These are phyloP conservation scores for Epichloe sp. DNA, from an alignment of 2,329 filamentous ascomycete genomes.

Conservation along the genomic window DNA sequence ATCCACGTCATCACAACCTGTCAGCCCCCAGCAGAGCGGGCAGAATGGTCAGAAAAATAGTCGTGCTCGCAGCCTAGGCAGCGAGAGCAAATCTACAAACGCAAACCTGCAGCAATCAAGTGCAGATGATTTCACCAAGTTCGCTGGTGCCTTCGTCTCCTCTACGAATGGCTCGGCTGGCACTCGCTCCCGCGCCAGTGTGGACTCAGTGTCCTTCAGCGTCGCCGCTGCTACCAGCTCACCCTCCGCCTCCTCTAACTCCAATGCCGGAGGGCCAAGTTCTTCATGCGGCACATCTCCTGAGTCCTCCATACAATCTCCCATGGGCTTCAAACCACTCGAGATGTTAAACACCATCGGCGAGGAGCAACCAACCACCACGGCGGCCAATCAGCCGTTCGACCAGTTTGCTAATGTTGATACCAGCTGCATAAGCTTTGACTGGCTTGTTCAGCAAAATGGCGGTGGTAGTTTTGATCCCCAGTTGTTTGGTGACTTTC, in stretches of 20 bases:
- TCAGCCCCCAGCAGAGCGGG: slow-evolving; percentile 17
- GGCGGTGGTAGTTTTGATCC: slow-evolving; percentile 82
- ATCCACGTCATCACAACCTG: slow-evolving; percentile 19
- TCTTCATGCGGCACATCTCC: slow-evolving; percentile 67
- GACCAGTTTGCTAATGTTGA: slow-evolving; percentile 20
- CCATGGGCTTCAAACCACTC: slow-evolving; percentile 48
- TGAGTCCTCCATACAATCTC: slow-evolving; percentile 62
- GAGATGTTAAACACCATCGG: slow-evolving; percentile 53
- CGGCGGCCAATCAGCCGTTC: slow-evolving; percentile 21
- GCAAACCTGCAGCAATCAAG: slow-evolving; percentile 6
- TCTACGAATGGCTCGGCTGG: slow-evolving; percentile 31
- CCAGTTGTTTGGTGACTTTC: slow-evolving; percentile 80
- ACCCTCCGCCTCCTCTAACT: slow-evolving; percentile 49
- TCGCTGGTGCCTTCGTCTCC: slow-evolving; percentile 47
- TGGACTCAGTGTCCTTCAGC: slow-evolving; percentile 37
- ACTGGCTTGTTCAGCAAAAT: slow-evolving; percentile 70
- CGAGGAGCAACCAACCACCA: slow-evolving; percentile 41
- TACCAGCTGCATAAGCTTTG: slow-evolving; percentile 44
- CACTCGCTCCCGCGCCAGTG: slow-evolving; percentile 34
- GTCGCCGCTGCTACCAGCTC: slow-evolving; percentile 45
- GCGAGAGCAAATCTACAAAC: slow-evolving; percentile 13
- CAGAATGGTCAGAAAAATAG: slow-evolving; percentile 13
- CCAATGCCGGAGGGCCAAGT: slow-evolving; percentile 38
- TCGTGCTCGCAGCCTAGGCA: slow-evolving; percentile 18
- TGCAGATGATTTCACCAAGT: slow-evolving; percentile 36